A percentile compares a stretch with the other conserved stretches of the same genome.
Evolutionary conservation across 495 filamentous ascomycete genomes (phyloP).

Genomic region (Glarea lozoyensis): DNA sequence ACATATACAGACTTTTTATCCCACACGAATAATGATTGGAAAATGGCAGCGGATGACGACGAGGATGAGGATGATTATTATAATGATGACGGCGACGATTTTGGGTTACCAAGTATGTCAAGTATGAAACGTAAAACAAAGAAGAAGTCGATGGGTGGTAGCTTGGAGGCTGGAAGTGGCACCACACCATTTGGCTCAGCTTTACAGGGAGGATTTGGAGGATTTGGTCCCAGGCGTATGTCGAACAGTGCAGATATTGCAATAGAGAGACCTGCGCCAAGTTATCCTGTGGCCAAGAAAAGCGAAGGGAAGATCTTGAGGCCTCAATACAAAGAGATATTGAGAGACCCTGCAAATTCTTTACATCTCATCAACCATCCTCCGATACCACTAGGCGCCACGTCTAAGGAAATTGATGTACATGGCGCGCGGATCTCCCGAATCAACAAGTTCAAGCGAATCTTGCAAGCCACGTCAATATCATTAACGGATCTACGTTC

Average conservation of each 20-base stretch:
- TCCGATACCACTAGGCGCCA: conserved; percentile 61
- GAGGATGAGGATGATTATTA: conserved; percentile 67
- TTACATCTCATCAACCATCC: conserved; percentile 90
- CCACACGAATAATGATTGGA: conserved; percentile 70
- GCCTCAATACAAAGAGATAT: conserved; percentile 93
- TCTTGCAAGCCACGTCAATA: conserved; percentile 85
- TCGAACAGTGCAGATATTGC: conserved; percentile 87
- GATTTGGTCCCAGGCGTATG: conserved; percentile 29
- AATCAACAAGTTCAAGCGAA: conserved; percentile 97
- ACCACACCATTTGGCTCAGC: conserved; percentile 16
- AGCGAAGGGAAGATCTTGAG: conserved; percentile 89
- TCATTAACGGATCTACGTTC: conserved; percentile 73
- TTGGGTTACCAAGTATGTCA: conserved; percentile 81
- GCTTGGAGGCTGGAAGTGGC: conserved; percentile 9
- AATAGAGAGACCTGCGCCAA: conserved; percentile 76
- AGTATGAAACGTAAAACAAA: conserved; percentile 70
- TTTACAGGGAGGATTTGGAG: conserved; percentile 29
- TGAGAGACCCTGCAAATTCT: conserved; percentile 91
- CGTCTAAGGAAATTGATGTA: conserved; percentile 75
- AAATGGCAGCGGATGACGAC: conserved; percentile 49
- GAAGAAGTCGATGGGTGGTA: conserved; percentile 27
- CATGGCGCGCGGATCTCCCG: conserved; percentile 81
- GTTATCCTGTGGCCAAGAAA: conserved; percentile 81
- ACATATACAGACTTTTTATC: conserved; percentile 71
- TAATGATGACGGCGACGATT: conserved; percentile 86